Conservation (phyloP, 768 basidiomycete species). For the Auriscalpium microsporum region DNA sequence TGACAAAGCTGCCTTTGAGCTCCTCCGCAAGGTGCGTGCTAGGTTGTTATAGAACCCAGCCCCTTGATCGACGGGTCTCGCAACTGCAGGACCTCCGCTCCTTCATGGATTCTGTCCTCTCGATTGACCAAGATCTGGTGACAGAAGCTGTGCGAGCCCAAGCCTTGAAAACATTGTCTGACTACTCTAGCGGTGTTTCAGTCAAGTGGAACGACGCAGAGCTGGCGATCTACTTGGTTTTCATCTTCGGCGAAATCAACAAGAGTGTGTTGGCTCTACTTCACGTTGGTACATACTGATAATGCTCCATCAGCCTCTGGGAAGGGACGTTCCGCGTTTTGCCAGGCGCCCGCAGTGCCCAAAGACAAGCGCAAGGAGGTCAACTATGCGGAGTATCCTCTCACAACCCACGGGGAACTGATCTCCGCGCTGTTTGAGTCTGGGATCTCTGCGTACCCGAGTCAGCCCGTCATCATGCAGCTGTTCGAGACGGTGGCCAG, state of each 20-base stretch:
- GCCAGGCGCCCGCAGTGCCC: constrained; percentile 59
- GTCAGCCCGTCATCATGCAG: constrained; percentile 77
- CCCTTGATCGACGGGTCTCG: neutral
- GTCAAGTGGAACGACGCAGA: constrained; percentile 92
- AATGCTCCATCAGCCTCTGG: constrained; percentile 41
- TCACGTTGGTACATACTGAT: neutral
- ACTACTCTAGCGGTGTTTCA: constrained; percentile 51
- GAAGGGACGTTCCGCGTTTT: constrained; percentile 83
- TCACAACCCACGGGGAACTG: constrained; percentile 89
- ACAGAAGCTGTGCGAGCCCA: constrained; percentile 67
- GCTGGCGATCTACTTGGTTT: constrained; percentile 87
- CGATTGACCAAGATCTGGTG: constrained; percentile 81
- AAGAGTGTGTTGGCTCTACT: constrained; percentile 50
- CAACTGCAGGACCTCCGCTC: constrained; percentile 64
- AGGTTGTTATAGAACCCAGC: constrained; percentile 3
- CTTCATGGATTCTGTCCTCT: constrained; percentile 80
- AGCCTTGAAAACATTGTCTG: constrained; percentile 65
- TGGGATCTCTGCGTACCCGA: constrained; percentile 73
- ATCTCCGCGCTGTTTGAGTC: constrained; percentile 77
- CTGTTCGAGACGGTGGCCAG: constrained; percentile 91
- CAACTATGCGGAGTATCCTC: constrained; percentile 72
- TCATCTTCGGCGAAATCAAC: constrained; percentile 87
- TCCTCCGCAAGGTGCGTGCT: constrained; percentile 65
- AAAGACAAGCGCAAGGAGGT: constrained; percentile 59
- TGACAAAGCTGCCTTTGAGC: constrained; percentile 72